These are phyloP conservation scores for Penicillium corylophilum DNA, from an alignment of 2,329 filamentous ascomycete species.

Conservation along the genomic window DNA sequence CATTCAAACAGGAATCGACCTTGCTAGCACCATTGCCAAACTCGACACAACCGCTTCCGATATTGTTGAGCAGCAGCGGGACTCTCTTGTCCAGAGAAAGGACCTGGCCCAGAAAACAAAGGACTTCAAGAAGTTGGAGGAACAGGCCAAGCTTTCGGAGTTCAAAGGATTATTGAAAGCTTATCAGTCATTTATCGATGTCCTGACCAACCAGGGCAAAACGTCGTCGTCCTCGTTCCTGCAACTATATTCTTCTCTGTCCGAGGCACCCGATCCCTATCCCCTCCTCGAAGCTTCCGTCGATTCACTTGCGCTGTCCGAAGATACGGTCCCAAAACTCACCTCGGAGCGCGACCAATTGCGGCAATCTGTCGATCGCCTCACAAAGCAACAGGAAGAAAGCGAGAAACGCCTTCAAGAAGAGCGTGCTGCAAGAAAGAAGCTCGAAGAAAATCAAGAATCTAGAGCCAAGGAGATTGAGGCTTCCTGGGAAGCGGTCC, in stretches of 20 bases:
- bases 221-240: conserved; percentile 89
- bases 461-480: conserved; percentile 84
- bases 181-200: conserved; percentile 96
- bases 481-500: conserved; percentile 80
- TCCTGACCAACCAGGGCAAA: conserved; percentile 94
- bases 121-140: conserved; percentile 91
- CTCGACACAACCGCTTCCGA: conserved; percentile 94
- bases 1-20: conserved; percentile 68
- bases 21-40: conserved; percentile 76
- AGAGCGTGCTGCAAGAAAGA: conserved; percentile 70
- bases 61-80: conserved; percentile 87
- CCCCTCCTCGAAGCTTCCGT: conserved; percentile 94
- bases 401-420: conserved; percentile 76
- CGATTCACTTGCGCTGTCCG: conserved; percentile 85
- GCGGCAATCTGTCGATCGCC: conserved; percentile 71
- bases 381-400: conserved; percentile 80
- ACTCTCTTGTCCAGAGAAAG: conserved; percentile 93
- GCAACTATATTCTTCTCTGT: conserved; percentile 86
- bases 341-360: conserved; percentile 84
- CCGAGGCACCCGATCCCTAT: conserved; percentile 94
- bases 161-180: conserved; percentile 90
- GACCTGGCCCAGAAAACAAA: conserved; percentile 99
- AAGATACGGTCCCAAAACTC: conserved; percentile 87
- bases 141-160: conserved; percentile 79
- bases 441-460: conserved; percentile 75